Evolutionary conservation across 441 rosid genomes (phyloP).

Genomic region (Jatropha multifida): DNA sequence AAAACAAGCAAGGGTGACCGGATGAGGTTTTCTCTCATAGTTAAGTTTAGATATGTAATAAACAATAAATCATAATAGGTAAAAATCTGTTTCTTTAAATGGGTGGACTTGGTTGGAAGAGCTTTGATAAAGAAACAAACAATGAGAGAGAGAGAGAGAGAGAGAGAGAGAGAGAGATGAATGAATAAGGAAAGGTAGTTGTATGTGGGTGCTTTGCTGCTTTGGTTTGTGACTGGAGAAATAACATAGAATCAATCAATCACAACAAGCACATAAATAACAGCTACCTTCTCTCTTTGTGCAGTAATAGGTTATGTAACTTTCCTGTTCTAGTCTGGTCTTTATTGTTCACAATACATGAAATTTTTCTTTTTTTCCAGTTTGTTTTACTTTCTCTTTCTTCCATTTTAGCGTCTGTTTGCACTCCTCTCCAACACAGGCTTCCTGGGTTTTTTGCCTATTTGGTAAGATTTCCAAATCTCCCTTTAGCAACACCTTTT

Average conservation of each 20-base stretch:
- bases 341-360: background rate
- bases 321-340: background rate
- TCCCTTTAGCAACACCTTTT: background rate
- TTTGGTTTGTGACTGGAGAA: constrained; percentile 24
- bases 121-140: background rate
- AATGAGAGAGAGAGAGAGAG: background rate
- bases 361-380: background rate
- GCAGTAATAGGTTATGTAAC: background rate
- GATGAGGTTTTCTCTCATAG: constrained; percentile 15
- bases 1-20: constrained; percentile 33
- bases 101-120: constrained; percentile 16
- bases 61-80: background rate
- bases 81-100: constrained; percentile 25
- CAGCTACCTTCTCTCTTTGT: background rate
- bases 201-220: constrained; percentile 16
- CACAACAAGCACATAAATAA: background rate
- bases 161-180: background rate
- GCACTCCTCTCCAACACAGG: constrained; percentile 9
- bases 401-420: constrained; percentile 12
- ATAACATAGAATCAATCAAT: constrained; percentile 23
- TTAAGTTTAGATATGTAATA: background rate
- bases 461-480: constrained; percentile 27
- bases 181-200: constrained; percentile 37
- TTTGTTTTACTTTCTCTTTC: background rate
- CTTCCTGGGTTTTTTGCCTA: constrained; percentile 22